phyloP scores from a whole-genome alignment of 129 eudicot species.

The Lactuca saligna region DNA sequence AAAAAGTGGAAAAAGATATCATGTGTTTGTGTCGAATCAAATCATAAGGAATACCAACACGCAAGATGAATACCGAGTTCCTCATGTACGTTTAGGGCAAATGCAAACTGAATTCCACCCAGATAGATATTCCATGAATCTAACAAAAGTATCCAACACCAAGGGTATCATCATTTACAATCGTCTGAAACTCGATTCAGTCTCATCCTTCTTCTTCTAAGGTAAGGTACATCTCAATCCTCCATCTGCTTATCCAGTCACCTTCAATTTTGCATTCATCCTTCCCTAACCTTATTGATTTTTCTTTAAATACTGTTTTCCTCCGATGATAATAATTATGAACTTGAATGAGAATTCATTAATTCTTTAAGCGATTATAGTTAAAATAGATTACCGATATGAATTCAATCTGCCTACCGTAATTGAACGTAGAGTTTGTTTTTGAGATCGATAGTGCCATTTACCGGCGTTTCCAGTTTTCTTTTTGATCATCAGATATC shows the following conservation, averaged over 20 bases:
- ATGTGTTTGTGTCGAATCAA: background rate
- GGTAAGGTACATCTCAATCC: constrained; percentile 13
- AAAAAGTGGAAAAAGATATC: background rate
- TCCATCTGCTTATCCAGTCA: background rate
- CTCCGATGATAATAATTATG: background rate
- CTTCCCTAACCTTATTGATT: background rate
- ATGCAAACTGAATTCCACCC: background rate
- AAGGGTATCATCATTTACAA: background rate
- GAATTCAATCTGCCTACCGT: background rate
- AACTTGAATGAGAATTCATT: constrained; percentile 2
- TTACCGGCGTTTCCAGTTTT: no score
- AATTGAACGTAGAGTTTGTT: background rate
- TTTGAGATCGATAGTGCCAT: background rate
- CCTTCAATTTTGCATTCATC: background rate
- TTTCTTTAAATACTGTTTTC: background rate
- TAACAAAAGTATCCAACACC: background rate
- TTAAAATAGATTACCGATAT: background rate
- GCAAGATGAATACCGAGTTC: background rate
- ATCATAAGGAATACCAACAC: background rate
- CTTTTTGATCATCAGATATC: background rate
- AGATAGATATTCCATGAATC: background rate
- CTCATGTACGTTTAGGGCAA: constrained; percentile 12
- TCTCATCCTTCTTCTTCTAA: constrained; percentile 4
- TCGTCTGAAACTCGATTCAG: background rate
- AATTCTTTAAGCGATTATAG: background rate